These are phyloP conservation scores for Pseudocercospora cruenta DNA, from an alignment of 2,329 filamentous ascomycete genomes.

Conservation along the genomic window DNA sequence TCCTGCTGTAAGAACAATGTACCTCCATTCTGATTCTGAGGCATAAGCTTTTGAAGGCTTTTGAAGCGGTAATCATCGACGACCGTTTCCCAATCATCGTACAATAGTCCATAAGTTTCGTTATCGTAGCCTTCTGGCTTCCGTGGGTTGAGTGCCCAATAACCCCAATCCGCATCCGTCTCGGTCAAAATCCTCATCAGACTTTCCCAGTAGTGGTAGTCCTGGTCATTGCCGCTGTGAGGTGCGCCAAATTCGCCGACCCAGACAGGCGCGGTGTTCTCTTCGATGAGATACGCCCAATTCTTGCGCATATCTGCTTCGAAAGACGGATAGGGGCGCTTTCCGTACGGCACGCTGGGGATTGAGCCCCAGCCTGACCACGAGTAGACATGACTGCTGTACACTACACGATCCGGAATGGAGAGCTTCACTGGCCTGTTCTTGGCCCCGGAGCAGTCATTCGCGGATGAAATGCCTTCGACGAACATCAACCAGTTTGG, in stretches of 20 bases:
- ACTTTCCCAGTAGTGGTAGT: conserved; percentile 68
- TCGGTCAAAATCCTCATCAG: conserved; percentile 65
- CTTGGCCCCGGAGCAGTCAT: conserved; percentile 63
- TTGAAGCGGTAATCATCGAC: conserved; percentile 33
- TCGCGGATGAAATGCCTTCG: conserved; percentile 68
- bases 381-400: conserved; percentile 69
- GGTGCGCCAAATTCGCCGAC: conserved; percentile 69
- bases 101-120: conserved; percentile 65
- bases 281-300: conserved; percentile 67
- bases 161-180: conserved; percentile 57
- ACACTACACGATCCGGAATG: conserved; percentile 61
- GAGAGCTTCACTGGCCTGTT: conserved; percentile 62
- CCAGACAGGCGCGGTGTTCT: conserved; percentile 65
- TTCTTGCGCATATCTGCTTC: conserved; percentile 64
- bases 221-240: conserved; percentile 56
- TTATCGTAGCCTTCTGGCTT: conserved; percentile 61
- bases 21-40: not conserved
- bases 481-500: conserved; percentile 69
- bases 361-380: conserved; percentile 67
- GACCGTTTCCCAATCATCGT: conserved; percentile 65
- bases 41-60: conserved; percentile 32
- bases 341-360: conserved; percentile 61
- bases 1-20: not conserved
- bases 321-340: conserved; percentile 66
- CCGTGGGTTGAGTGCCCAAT: conserved; percentile 70